A percentile compares a stretch with the other conserved stretches of the same genome.
These are phyloP conservation scores for Leucaena leucocephala DNA, from an alignment of 306 rosid species.

Conservation along the genomic window DNA sequence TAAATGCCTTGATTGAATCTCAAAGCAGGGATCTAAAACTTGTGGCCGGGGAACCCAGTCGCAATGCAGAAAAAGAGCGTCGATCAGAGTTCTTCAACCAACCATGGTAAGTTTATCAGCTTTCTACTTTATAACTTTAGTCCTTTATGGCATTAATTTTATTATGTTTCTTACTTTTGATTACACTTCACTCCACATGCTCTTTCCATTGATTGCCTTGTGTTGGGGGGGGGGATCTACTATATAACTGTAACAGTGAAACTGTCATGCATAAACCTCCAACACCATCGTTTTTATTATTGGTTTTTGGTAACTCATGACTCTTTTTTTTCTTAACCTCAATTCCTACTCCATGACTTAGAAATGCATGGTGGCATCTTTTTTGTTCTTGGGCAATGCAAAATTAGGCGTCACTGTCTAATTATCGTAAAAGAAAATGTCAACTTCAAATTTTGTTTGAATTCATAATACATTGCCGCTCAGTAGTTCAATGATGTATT, in stretches of 20 bases:
- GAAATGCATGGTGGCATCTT: not conserved
- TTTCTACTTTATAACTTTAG: constrained; percentile 15
- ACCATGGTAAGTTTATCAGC: constrained; percentile 68
- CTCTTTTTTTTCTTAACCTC: not conserved
- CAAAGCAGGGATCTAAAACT: constrained; percentile 92
- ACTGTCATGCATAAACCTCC: not conserved
- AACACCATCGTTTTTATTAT: not conserved
- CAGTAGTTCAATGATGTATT: not conserved
- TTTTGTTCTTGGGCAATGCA: not conserved
- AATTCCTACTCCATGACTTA: too few species aligned
- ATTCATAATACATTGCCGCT: not conserved
- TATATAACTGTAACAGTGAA: not conserved
- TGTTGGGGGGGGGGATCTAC: constrained; percentile 3
- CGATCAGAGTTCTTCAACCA: constrained; percentile 91
- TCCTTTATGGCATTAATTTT: not conserved
- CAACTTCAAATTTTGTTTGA: not conserved
- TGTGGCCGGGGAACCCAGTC: constrained; percentile 91
- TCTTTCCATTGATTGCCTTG: not conserved
- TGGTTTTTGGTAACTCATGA: not conserved
- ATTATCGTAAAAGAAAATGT: not conserved
- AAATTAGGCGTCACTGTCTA: not conserved
- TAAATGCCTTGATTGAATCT: constrained; percentile 87
- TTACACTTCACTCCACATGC: not conserved
- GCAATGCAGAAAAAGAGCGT: constrained; percentile 85
- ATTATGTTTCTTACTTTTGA: not conserved